Conservation (phyloP, 306 rosid species). For the Quercus wislizeni region DNA sequence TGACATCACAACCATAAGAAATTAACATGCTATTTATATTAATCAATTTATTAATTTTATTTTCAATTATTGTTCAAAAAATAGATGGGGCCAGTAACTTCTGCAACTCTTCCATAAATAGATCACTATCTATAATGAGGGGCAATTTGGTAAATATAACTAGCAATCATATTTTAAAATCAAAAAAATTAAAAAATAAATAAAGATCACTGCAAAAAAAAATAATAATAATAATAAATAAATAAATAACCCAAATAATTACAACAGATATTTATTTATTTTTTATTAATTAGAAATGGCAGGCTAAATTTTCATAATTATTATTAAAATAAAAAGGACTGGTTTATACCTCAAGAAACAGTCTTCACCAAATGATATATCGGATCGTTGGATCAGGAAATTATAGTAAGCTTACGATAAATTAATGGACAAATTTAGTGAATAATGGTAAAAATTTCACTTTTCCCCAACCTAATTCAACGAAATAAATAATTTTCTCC, state of each 20-base stretch:
- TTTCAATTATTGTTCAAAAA: neutral
- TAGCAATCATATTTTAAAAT: neutral
- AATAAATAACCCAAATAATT: neutral
- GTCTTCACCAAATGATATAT: constrained; percentile 24
- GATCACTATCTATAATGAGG: neutral
- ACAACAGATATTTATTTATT: neutral
- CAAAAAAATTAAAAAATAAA: neutral
- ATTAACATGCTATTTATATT: neutral
- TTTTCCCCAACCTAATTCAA: constrained; percentile 36
- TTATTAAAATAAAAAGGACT: neutral
- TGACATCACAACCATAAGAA: neutral
- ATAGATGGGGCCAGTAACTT: neutral
- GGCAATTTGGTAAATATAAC: constrained; percentile 27
- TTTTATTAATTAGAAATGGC: neutral
- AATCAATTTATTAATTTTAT: neutral
- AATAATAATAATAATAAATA: neutral
- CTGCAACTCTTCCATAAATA: neutral
- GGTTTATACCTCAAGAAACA: constrained; percentile 34
- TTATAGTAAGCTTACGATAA: constrained; percentile 3
- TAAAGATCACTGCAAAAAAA: neutral
- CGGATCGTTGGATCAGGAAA: constrained; percentile 27
- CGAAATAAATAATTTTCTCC: constrained; percentile 18
- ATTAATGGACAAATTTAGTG: constrained; percentile 2
- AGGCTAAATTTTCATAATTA: neutral
- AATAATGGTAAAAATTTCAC: constrained; percentile 10